phyloP scores from a whole-genome alignment of 163 green algal genomes.

The Coccomyxa subellipsoidea region DNA sequence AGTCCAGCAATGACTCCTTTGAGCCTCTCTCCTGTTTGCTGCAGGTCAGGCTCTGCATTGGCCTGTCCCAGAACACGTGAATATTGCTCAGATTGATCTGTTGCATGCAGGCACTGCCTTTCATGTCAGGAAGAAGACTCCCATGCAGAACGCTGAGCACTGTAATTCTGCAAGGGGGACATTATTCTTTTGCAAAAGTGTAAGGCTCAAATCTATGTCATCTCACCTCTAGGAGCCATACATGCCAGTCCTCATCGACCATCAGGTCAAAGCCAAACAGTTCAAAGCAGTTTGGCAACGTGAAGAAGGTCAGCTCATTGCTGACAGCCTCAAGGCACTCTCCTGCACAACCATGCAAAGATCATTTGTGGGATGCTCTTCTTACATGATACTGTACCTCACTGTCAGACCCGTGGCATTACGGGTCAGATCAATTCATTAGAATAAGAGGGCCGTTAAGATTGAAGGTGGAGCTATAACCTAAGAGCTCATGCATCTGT shows the following conservation, averaged over 20 bases:
- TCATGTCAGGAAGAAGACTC: background rate
- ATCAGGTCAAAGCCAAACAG: conserved; percentile 56
- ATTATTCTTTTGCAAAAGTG: too few species aligned
- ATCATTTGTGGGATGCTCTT: too few species aligned
- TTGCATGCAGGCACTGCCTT: background rate
- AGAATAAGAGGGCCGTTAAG: background rate
- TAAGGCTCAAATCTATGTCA: background rate
- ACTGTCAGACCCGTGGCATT: too few species aligned
- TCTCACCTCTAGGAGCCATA: conserved; percentile 45
- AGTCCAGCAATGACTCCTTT: conserved; percentile 25
- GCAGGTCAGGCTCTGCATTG: conserved; percentile 51
- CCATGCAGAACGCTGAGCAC: background rate
- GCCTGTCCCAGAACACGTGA: conserved; percentile 18
- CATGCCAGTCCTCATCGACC: conserved; percentile 38
- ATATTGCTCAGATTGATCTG: background rate
- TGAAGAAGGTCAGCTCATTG: conserved; percentile 44
- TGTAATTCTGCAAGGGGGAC: too few species aligned
- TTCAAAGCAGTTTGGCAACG: conserved; percentile 49
- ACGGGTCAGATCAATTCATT: too few species aligned
- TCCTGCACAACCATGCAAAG: too few species aligned
- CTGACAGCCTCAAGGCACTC: conserved; percentile 43
- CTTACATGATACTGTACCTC: too few species aligned
- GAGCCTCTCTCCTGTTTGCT: conserved; percentile 38
- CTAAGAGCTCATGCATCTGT: background rate
- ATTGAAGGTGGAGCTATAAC: background rate